Conservation (phyloP, 768 basidiomycete genomes). For the Mycena polygramma region DNA sequence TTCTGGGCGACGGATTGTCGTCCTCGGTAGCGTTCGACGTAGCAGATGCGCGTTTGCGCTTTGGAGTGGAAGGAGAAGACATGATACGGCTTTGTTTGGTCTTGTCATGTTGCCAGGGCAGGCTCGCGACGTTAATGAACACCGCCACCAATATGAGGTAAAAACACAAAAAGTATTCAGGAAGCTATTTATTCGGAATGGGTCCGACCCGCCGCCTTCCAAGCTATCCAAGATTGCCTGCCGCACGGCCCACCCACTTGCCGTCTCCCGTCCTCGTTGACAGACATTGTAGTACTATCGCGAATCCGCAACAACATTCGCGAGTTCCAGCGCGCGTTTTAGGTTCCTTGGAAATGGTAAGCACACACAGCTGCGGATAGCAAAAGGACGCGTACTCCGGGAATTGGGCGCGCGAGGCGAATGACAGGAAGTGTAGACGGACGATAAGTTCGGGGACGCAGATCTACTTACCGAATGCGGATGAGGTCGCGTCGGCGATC, state of each 20-base stretch:
- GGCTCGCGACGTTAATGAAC: not conserved
- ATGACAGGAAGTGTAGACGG: slow-evolving; percentile 81
- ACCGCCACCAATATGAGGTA: slow-evolving; percentile 2
- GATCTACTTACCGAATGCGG: slow-evolving; percentile 87
- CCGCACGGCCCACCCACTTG: slow-evolving; percentile 72
- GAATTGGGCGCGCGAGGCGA: slow-evolving; percentile 71
- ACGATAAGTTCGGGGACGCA: slow-evolving; percentile 87
- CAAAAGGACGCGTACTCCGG: slow-evolving; percentile 67
- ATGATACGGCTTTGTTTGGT: too few relatives aligned
- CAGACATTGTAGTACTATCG: slow-evolving; percentile 88
- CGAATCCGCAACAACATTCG: slow-evolving; percentile 91
- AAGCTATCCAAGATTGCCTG: slow-evolving; percentile 79
- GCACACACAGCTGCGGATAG: not conserved
- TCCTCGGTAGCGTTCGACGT: not conserved
- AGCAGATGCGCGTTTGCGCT: not conserved
- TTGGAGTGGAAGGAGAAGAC: not conserved
- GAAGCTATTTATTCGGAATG: slow-evolving; percentile 64
- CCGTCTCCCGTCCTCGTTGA: slow-evolving; percentile 68
- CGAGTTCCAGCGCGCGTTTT: slow-evolving; percentile 78
- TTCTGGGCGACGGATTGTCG: not conserved
- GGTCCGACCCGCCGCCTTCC: slow-evolving; percentile 83
- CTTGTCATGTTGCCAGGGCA: too few relatives aligned
- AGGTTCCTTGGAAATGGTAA: slow-evolving; percentile 69
- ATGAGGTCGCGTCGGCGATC: slow-evolving; percentile 77
- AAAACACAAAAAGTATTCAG: slow-evolving; percentile 5